Conservation (phyloP, 1,284 basidiomycete species). For the Ganoderma lucidum region DNA sequence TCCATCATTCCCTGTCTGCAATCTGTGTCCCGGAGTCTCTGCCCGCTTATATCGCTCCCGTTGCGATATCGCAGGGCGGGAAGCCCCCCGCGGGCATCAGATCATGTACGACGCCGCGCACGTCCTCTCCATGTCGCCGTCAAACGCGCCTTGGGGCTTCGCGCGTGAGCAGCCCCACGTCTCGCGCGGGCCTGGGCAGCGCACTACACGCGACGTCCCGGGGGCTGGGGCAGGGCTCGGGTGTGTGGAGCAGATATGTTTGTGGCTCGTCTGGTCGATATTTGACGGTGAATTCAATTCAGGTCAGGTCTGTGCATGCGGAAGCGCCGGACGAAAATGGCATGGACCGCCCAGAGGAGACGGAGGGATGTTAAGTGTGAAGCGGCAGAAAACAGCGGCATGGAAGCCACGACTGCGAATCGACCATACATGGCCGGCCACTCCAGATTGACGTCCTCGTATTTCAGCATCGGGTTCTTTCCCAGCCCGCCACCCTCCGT, state of each 20-base stretch:
- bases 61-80: conserved; percentile 11
- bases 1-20: conserved; percentile 5
- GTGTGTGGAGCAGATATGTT: conserved; percentile 17
- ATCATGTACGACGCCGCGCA: conserved; percentile 23
- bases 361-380: conserved; percentile 16
- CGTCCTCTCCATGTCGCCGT: conserved; percentile 17
- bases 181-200: neutral
- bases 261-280: conserved; percentile 18
- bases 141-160: conserved; percentile 18
- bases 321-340: conserved; percentile 19
- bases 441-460: conserved; percentile 27
- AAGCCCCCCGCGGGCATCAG: conserved; percentile 19
- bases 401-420: conserved; percentile 21
- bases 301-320: conserved; percentile 9
- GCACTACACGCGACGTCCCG: neutral
- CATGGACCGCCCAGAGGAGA: conserved; percentile 23
- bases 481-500: conserved; percentile 24
- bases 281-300: conserved; percentile 16
- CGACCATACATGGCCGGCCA: conserved; percentile 16
- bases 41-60: conserved; percentile 13
- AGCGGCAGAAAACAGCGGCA: conserved; percentile 24
- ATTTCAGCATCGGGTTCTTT: conserved; percentile 15
- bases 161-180: neutral
- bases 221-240: neutral
- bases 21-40: conserved; percentile 13